Percentiles rank a stretch among this genome's conserved stretches.
Conservation (phyloP, 2,329 filamentous ascomycete species). For the Daldinia sp. region DNA sequence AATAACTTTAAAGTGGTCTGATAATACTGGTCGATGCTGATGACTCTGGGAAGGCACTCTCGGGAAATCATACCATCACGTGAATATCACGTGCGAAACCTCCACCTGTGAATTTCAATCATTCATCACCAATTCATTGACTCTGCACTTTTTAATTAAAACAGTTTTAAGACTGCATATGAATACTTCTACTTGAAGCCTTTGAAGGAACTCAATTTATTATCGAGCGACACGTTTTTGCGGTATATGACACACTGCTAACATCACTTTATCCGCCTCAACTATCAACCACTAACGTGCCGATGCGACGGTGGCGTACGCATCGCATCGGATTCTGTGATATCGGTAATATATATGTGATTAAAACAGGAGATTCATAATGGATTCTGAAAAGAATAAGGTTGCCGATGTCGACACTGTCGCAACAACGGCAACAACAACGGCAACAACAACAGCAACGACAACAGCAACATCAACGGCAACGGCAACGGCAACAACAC, state of each 20-base stretch:
- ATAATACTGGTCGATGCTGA: not conserved
- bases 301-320: not conserved
- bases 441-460: not conserved
- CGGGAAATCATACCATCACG: slow-evolving; percentile 34
- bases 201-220: not conserved
- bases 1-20: slow-evolving; percentile 4
- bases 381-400: slow-evolving; percentile 12
- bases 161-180: not conserved
- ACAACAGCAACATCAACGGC: no score
- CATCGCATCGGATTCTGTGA: not conserved
- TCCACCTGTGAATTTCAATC: slow-evolving; percentile 39
- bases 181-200: not conserved
- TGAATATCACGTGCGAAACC: slow-evolving; percentile 32
- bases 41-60: slow-evolving; percentile 6
- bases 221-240: not conserved
- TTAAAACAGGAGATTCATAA: not conserved
- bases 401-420: not conserved
- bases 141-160: slow-evolving; percentile 6
- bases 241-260: not conserved
- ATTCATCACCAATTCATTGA: slow-evolving; percentile 23
- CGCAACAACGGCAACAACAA: not conserved
- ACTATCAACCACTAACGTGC: not conserved
- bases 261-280: not conserved
- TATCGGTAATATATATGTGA: not conserved
- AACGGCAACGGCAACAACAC: slow-evolving; percentile 10